Percentiles rank a stretch among this genome's conserved stretches.
phyloP scores from a whole-genome alignment of 2,329 filamentous ascomycete genomes.

The Pseudogymnoascus verrucosus region DNA sequence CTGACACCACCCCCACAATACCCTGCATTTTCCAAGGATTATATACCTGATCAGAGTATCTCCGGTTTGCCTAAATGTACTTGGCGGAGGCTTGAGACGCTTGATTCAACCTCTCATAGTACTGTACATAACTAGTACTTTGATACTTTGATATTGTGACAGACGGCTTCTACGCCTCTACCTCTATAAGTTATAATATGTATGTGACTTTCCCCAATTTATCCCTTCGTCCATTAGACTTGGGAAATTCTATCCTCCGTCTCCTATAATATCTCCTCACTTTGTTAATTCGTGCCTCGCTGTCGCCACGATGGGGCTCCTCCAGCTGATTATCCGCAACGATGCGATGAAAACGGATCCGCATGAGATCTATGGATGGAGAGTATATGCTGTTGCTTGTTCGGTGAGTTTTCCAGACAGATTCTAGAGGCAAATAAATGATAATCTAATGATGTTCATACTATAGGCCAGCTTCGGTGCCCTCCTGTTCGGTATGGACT shows the following conservation, averaged over 20 bases:
- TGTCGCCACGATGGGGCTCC: background rate
- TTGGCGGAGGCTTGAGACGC: background rate
- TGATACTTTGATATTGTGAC: background rate
- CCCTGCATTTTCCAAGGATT: background rate
- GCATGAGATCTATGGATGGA: slow-evolving; percentile 10
- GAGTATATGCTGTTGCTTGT: slow-evolving; percentile 5
- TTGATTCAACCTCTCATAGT: background rate
- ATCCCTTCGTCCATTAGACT: background rate
- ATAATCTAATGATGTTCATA: background rate
- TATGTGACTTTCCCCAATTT: background rate
- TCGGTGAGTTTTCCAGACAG: background rate
- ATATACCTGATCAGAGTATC: background rate
- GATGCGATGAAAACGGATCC: slow-evolving; percentile 10
- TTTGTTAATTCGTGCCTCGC: background rate
- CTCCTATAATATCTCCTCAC: background rate
- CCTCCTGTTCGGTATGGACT: slow-evolving; percentile 21
- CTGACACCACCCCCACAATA: background rate
- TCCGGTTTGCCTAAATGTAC: background rate
- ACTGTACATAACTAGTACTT: background rate
- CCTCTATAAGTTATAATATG: background rate
- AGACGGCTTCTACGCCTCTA: background rate
- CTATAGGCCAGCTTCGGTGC: slow-evolving; percentile 13
- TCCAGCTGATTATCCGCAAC: slow-evolving; percentile 10
- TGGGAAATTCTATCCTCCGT: background rate
- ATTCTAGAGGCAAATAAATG: background rate